phyloP scores from a whole-genome alignment of 2,329 filamentous ascomycete species.

The Westerdykella ornata region DNA sequence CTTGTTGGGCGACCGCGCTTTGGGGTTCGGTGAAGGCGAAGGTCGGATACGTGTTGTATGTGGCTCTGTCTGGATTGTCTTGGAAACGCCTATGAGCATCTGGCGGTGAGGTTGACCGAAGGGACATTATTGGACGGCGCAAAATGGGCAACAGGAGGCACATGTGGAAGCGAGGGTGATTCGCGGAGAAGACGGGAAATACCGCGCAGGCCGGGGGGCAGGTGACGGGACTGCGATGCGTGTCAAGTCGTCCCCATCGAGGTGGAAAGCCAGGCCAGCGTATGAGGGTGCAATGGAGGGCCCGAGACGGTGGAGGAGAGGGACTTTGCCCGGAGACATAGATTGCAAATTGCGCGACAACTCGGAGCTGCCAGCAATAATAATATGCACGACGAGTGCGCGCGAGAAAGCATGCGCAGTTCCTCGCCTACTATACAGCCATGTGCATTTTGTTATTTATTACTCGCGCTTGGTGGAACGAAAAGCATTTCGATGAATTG shows the following conservation, averaged over 20 bases:
- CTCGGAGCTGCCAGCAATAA: no score
- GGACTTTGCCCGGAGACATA: background rate
- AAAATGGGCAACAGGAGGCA: slow-evolving; percentile 3
- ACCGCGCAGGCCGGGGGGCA: background rate
- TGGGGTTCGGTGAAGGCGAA: slow-evolving; percentile 14
- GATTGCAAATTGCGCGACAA: background rate
- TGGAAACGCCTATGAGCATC: background rate
- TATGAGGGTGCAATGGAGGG: background rate
- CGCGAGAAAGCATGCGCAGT: no score
- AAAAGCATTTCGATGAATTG: no score
- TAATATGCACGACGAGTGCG: no score
- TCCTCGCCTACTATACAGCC: no score
- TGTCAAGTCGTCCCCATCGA: background rate
- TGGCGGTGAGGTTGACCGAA: slow-evolving; percentile 11
- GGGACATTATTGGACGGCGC: slow-evolving; percentile 13
- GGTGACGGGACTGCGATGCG: slow-evolving; percentile 4
- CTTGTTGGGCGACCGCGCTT: slow-evolving; percentile 1
- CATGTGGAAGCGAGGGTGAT: slow-evolving; percentile 8
- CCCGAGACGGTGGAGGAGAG: background rate
- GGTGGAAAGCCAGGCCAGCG: background rate
- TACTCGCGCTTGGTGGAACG: no score
- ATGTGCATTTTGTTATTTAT: no score
- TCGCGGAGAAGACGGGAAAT: slow-evolving; percentile 10
- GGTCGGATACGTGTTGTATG: background rate
- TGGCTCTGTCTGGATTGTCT: no score